phyloP scores from a whole-genome alignment of 2,329 filamentous ascomycete genomes.

The Talaromyces marneffei region DNA sequence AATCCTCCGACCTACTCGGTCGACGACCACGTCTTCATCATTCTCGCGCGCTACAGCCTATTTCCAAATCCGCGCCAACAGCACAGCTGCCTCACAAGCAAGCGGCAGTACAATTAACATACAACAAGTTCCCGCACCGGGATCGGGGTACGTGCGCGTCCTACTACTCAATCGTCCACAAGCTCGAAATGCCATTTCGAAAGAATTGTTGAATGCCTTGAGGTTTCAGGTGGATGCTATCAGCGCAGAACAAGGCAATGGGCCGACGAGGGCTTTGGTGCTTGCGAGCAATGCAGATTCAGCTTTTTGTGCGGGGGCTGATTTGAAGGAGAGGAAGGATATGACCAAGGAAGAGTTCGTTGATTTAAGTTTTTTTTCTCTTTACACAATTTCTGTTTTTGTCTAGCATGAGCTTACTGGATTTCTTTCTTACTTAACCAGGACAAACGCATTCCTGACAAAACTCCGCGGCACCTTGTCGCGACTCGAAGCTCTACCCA shows the following conservation, averaged over 20 bases:
- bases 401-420: background rate
- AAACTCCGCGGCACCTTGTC: conserved; percentile 71
- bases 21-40: background rate
- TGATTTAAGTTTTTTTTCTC: background rate
- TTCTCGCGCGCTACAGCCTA: background rate
- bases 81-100: conserved; percentile 29
- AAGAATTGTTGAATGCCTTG: conserved; percentile 66
- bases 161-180: conserved; percentile 79
- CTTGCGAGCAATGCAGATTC: conserved; percentile 78
- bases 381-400: background rate
- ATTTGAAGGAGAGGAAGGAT: conserved; percentile 77
- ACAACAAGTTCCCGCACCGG: conserved; percentile 68
- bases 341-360: conserved; percentile 74
- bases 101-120: conserved; percentile 53
- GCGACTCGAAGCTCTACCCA: conserved; percentile 65
- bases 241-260: conserved; percentile 52
- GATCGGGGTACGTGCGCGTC: conserved; percentile 77
- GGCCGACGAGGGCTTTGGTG: conserved; percentile 70
- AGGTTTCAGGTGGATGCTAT: conserved; percentile 67
- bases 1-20: conserved; percentile 7
- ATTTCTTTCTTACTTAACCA: conserved; percentile 31
- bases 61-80: conserved; percentile 19
- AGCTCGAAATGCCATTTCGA: conserved; percentile 87
- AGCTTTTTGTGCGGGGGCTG: conserved; percentile 89
- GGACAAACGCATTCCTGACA: conserved; percentile 71